Base-by-base conservation (phyloP, 805 yeast genomes). In the Yarrowia porcina region DNA sequence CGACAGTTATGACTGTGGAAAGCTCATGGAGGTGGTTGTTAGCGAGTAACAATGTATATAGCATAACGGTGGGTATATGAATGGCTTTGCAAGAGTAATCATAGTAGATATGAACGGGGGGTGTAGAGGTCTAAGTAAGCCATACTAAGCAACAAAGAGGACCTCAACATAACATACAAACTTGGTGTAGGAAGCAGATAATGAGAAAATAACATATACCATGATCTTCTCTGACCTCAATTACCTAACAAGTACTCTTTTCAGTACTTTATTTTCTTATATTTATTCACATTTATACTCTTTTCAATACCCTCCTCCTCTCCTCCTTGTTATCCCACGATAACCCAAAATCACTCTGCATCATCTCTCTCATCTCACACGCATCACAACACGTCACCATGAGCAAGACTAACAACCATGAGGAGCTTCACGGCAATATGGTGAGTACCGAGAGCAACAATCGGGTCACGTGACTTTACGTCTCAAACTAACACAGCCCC, bases 1-100 rank as follows among this genome's bases (percentile, higher is more conserved):
- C 3, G 92, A 88, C 63, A 81, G 83, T 1, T 79, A 85, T 66
- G 91, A 85, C 65, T 86, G 89, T 70, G 91, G 90, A 1, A 80
- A 83, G 64, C 74, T 88, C 61, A 76, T 89, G 36, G 91, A 88
- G 68, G 88, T 89, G 1, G 79, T 85, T 63, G 90, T 88, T 21
- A 45, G 54, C 33, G 41, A 59, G 28, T 56, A 36, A 25, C 41
- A 13, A 39, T 11, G 20, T 12, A 44, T 13, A 21, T 25, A 25
- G 28, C n/a, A n/a, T n/a, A n/a, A n/a, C n/a, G n/a, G n/a, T n/a
- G n/a, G 15, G 44, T 21, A 21, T 39, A 39, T 41, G 23, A 30
- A 41, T 23, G n/a, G 30, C 30, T n/a, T n/a, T n/a, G n/a, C n/a
- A n/a, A n/a, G n/a, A n/a, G n/a, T n/a, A n/a, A n/a, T n/a, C n/a